These are phyloP conservation scores for Aspergillus heteromorphus DNA, from an alignment of 495 filamentous ascomycete species.

Conservation along the genomic window DNA sequence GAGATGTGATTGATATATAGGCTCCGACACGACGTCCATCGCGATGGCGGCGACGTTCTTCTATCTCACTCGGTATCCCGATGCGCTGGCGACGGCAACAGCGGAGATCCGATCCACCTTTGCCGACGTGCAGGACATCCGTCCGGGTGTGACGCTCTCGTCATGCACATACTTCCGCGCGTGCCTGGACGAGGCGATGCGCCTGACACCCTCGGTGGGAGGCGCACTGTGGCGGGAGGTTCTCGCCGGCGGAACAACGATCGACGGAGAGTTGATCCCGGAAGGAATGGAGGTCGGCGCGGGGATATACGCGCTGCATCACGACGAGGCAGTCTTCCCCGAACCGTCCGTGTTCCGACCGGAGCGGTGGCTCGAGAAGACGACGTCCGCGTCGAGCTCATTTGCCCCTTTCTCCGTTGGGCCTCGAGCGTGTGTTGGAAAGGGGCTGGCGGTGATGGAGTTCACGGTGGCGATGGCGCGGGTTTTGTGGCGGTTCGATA, in stretches of 20 bases:
- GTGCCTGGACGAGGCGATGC: slow-evolving; percentile 68
- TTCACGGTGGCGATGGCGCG: slow-evolving; percentile 7
- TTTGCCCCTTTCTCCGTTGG: slow-evolving; percentile 57
- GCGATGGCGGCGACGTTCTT: slow-evolving; percentile 59
- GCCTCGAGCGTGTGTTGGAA: slow-evolving; percentile 53
- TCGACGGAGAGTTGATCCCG: slow-evolving; percentile 51
- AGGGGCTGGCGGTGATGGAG: slow-evolving; percentile 46
- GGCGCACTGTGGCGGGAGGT: slow-evolving; percentile 52
- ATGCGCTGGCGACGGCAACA: slow-evolving; percentile 13
- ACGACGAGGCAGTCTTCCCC: slow-evolving; percentile 48
- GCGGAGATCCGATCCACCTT: slow-evolving; percentile 48
- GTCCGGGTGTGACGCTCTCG: slow-evolving; percentile 32
- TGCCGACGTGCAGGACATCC: slow-evolving; percentile 45
- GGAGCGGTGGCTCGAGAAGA: slow-evolving; percentile 44
- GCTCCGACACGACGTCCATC: slow-evolving; percentile 59
- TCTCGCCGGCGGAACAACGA: slow-evolving; percentile 47
- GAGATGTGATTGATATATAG: too few species aligned
- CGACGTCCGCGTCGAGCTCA: slow-evolving; percentile 29
- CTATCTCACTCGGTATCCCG: slow-evolving; percentile 56
- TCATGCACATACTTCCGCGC: slow-evolving; percentile 25
- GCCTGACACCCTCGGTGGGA: slow-evolving; percentile 61
- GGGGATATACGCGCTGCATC: slow-evolving; percentile 52
- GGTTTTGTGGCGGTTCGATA: slow-evolving; percentile 6
- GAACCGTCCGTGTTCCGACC: slow-evolving; percentile 47
- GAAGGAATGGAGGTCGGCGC: slow-evolving; percentile 48